These are phyloP conservation scores for Penicillium canescens DNA, from an alignment of 495 filamentous ascomycete species.

Conservation along the genomic window DNA sequence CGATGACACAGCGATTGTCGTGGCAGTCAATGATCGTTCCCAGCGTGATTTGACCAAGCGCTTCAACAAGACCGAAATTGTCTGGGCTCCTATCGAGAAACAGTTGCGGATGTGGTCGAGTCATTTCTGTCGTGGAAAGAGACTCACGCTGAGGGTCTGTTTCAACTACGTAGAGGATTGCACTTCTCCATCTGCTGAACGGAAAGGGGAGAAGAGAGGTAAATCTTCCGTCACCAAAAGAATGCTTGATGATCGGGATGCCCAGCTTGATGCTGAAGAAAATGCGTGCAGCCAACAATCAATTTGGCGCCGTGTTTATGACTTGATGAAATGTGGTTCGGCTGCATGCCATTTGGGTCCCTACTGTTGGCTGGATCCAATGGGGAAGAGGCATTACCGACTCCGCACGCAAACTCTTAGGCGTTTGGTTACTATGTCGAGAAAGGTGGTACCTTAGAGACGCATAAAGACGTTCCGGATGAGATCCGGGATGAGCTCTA, in stretches of 20 bases:
- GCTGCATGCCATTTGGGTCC: constrained; percentile 23
- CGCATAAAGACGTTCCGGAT: constrained; percentile 28
- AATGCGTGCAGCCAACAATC: constrained; percentile 17
- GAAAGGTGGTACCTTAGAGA: constrained; percentile 19
- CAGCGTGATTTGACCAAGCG: constrained; percentile 16
- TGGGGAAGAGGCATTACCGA: constrained; percentile 33
- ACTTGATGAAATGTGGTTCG: constrained; percentile 29
- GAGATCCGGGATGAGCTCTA: constrained; percentile 22
- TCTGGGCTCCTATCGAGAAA: background rate
- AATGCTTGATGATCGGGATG: constrained; percentile 21
- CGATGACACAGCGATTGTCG: constrained; percentile 12
- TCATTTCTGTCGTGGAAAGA: constrained; percentile 8
- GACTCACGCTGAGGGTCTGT: constrained; percentile 5
- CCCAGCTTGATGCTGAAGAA: constrained; percentile 25
- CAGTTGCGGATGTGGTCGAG: constrained; percentile 8
- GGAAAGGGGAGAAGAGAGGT: constrained; percentile 20
- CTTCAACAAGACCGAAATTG: background rate
- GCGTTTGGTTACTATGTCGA: constrained; percentile 24
- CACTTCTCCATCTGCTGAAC: background rate
- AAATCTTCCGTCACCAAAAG: constrained; percentile 15
- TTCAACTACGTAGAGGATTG: constrained; percentile 12
- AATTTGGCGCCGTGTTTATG: constrained; percentile 30
- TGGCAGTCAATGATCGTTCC: constrained; percentile 15
- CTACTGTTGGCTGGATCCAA: constrained; percentile 33
- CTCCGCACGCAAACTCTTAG: constrained; percentile 27